Evolutionary conservation across 805 yeast genomes (phyloP), one percentile per base, ranked within the genome.

Genomic region (Cyberlindnera mississippiensis): DNA sequence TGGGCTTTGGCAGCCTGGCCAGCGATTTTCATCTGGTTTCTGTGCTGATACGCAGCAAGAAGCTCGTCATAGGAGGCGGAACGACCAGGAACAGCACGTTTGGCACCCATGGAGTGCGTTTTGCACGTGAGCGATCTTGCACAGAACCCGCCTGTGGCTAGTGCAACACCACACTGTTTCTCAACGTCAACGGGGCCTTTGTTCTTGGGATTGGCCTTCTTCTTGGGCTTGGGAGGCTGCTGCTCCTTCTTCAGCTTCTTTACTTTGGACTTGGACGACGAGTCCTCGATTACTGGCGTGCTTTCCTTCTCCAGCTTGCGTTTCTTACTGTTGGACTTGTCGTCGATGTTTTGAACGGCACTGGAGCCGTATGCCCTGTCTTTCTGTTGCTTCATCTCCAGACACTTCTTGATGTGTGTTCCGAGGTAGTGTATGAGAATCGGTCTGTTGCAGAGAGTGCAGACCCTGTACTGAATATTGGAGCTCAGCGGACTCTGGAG

Each of bases 71-170:
- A 93, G 1, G 96, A 89, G 7, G 93, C 90, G 28, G 95, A 81
- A 54, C 99, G 75, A 10, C 99, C 99, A 14, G 78, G 80, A 16
- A 93, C 99, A 1, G 96, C 90, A 53, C 99, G 76, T 57, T 93
- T 93, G 20, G 97, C 96, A 27, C 97, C 97, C 96, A 93, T 90
- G 2, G 98, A 87, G 64, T 93, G 99, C 0, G 97, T 89, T 60
- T 93, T 93, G 72, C 99, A 93, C 0, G 99, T 93, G 46, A 93
- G 70, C 0, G 97, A 89, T 38, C 99, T 74, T 4, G 97, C 97
- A 71, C 99, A 93, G 52, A 80, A 83, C 0, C 95, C 96, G n/a
- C 97, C 98, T 50, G 83, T 85, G 0, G 96, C 89, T 46, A 93
- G 67, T 6, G 87, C 85, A 11, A 93, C 98, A 62, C 99, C 99